Conservation (phyloP, 1,139 yeast genomes). For the Geotrichum histeridarum region DNA sequence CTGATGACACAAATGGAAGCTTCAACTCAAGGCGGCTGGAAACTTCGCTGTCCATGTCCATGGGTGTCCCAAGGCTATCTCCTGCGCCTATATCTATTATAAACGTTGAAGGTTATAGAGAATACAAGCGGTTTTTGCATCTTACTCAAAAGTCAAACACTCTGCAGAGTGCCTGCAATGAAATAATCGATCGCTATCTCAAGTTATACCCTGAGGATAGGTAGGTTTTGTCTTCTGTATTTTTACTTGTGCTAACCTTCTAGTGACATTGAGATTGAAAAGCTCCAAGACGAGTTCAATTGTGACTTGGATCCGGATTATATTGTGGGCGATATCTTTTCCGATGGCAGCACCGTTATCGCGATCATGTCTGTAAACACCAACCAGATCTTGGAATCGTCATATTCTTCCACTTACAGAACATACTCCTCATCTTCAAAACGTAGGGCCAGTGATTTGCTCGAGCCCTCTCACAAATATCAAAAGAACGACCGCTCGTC, state of each 20-base stretch:
- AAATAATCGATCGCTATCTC: slow-evolving; percentile 48
- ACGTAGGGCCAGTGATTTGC: slow-evolving; percentile 9
- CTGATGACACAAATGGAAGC: slow-evolving; percentile 3
- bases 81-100: slow-evolving; percentile 1
- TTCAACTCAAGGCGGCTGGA: slow-evolving; percentile 3
- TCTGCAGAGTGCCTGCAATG: slow-evolving; percentile 47
- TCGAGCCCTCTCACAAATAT: slow-evolving; percentile 1
- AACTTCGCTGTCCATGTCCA: slow-evolving; percentile 2
- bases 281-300: slow-evolving; percentile 57
- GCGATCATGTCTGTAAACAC: slow-evolving; percentile 8
- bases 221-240: slow-evolving; percentile 6
- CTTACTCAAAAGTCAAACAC: slow-evolving; percentile 48
- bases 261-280: slow-evolving; percentile 43
- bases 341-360: slow-evolving; percentile 47
- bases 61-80: neutral
- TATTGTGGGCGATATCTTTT: slow-evolving; percentile 56
- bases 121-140: slow-evolving; percentile 47
- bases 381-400: neutral
- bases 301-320: slow-evolving; percentile 80
- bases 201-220: slow-evolving; percentile 59
- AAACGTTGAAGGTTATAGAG: slow-evolving; percentile 1
- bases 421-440: slow-evolving; percentile 9
- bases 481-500: neutral
- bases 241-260: neutral
- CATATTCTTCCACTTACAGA: slow-evolving; percentile 6